Conservation (phyloP, 495 filamentous ascomycete species). For the Sporormia fimetaria region DNA sequence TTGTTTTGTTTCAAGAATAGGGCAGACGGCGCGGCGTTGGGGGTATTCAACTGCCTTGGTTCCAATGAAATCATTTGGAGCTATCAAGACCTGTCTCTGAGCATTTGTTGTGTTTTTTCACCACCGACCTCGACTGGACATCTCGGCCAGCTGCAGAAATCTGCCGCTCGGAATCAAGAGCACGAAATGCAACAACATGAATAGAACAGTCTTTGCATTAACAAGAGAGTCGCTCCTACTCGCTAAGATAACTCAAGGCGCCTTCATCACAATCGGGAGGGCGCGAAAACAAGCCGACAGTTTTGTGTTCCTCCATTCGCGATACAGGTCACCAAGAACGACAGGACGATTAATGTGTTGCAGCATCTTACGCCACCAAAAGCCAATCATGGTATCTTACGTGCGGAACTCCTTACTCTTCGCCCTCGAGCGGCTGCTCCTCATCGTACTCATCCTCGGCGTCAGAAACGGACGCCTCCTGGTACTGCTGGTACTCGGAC, state of each 20-base stretch:
- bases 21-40: constrained; percentile 16
- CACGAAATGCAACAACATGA: background rate
- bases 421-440: constrained; percentile 40
- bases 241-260: constrained; percentile 5
- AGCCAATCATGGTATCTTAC: constrained; percentile 5
- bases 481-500: constrained; percentile 99
- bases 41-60: constrained; percentile 26
- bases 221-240: constrained; percentile 18
- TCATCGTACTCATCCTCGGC: constrained; percentile 59
- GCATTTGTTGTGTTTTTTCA: too few species aligned
- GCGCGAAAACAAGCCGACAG: too few species aligned
- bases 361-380: constrained; percentile 2
- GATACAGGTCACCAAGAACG: constrained; percentile 13
- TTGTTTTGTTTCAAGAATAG: constrained; percentile 8
- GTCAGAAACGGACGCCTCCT: constrained; percentile 83
- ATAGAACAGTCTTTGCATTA: constrained; percentile 12
- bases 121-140: too few species aligned
- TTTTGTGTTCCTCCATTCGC: too few species aligned
- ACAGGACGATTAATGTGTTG: constrained; percentile 1
- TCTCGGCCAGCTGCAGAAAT: too few species aligned
- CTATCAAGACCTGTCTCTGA: too few species aligned
- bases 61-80: too few species aligned
- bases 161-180: background rate
- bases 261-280: constrained; percentile 1
- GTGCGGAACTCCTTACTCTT: constrained; percentile 33